These are phyloP conservation scores for Penicillium daleae DNA, from an alignment of 495 filamentous ascomycete genomes.

Conservation along the genomic window DNA sequence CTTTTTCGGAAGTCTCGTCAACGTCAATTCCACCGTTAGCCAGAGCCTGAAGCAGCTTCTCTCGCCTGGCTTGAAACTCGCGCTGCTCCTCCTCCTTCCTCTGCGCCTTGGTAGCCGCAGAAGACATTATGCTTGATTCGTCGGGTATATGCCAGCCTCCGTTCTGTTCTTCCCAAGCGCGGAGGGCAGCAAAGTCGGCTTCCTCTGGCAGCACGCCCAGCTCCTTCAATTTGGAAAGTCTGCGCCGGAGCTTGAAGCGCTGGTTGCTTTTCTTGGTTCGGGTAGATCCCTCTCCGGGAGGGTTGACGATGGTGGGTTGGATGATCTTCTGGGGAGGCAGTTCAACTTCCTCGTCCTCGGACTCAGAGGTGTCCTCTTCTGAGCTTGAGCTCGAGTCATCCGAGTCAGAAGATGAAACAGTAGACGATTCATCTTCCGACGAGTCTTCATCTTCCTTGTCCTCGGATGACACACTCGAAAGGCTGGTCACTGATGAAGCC, in stretches of 20 bases:
- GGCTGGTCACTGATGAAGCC: conserved; percentile 3
- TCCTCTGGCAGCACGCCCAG: conserved; percentile 51
- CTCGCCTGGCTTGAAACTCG: conserved; percentile 55
- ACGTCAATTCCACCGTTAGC: conserved; percentile 57
- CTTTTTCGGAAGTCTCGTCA: conserved; percentile 39
- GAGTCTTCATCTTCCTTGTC: conserved; percentile 20
- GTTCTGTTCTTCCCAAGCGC: conserved; percentile 38
- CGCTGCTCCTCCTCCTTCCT: conserved; percentile 30
- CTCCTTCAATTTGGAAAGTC: conserved; percentile 52
- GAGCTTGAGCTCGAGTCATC: conserved; percentile 32
- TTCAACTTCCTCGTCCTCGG: conserved; percentile 26
- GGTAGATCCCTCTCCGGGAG: conserved; percentile 49
- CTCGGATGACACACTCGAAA: not conserved
- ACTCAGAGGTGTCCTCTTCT: conserved; percentile 35
- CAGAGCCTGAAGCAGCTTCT: conserved; percentile 55
- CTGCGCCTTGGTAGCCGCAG: conserved; percentile 16
- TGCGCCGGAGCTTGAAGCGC: conserved; percentile 52
- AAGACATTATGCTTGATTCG: conserved; percentile 20
- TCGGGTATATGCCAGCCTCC: conserved; percentile 32
- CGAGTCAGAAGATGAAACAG: conserved; percentile 31
- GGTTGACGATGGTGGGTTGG: conserved; percentile 22
- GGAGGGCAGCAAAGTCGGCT: conserved; percentile 53
- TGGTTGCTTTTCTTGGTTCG: conserved; percentile 59
- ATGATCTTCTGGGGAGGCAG: not conserved
- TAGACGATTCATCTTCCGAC: conserved; percentile 23